Conservation (phyloP, 2,329 filamentous ascomycete genomes). For the Hypoxylon sp. region DNA sequence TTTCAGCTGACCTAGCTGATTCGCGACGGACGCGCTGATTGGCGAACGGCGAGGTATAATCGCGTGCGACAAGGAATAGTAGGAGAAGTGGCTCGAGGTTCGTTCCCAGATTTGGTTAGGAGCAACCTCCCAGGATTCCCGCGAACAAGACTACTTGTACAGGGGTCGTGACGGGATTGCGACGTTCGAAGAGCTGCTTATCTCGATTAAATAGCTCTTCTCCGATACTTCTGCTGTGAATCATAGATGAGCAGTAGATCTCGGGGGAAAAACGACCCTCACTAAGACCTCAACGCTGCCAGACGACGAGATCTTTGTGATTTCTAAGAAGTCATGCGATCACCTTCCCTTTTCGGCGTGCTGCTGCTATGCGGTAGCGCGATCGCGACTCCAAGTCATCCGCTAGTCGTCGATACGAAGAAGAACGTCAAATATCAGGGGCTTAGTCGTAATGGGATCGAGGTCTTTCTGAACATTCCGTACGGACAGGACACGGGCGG, state of each 20-base stretch:
- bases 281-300: neutral
- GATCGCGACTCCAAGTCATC: conserved; percentile 15
- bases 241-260: neutral
- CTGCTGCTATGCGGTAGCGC: conserved; percentile 21
- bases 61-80: conserved; percentile 1
- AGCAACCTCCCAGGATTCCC: conserved; percentile 10
- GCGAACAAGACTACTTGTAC: conserved; percentile 4
- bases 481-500: conserved; percentile 64
- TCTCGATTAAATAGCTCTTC: conserved; percentile 9
- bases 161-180: conserved; percentile 5
- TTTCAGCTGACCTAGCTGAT: conserved; percentile 13
- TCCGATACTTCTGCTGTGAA: neutral
- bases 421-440: conserved; percentile 60
- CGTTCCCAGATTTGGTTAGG: conserved; percentile 17
- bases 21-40: neutral
- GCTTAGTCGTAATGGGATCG: conserved; percentile 60
- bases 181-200: conserved; percentile 9
- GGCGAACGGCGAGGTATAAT: conserved; percentile 3
- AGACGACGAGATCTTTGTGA: neutral
- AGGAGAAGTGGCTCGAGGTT: neutral
- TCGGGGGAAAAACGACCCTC: neutral
- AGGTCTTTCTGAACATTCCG: conserved; percentile 63
- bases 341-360: conserved; percentile 36
- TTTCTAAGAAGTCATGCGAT: conserved; percentile 29
- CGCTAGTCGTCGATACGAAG: conserved; percentile 31